A percentile compares a stretch with the other conserved stretches of the same genome.
These are phyloP conservation scores for Xylaria intraflava DNA, from an alignment of 495 filamentous ascomycete species.

Conservation along the genomic window DNA sequence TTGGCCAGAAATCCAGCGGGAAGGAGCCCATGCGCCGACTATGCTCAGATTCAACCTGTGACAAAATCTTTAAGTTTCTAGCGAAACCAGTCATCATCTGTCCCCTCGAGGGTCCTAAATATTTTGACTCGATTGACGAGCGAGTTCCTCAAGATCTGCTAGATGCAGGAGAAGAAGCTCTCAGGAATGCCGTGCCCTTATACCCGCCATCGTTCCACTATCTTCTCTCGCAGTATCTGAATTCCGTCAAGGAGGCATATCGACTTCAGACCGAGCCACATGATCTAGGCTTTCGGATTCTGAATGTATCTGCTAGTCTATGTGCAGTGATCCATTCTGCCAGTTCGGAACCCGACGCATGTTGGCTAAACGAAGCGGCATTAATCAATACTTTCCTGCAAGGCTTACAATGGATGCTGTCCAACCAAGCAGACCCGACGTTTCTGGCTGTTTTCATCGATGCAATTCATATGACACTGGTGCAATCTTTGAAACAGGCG, in stretches of 20 bases:
- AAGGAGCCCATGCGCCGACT: constrained; percentile 15
- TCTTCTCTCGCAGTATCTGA: constrained; percentile 20
- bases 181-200: constrained; percentile 31
- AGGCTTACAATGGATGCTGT: constrained; percentile 19
- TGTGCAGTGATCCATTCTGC: constrained; percentile 16
- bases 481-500: constrained; percentile 5
- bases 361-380: constrained; percentile 12
- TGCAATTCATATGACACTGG: constrained; percentile 17
- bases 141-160: constrained; percentile 30
- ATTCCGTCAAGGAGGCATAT: constrained; percentile 18
- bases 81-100: constrained; percentile 14
- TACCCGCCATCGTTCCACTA: constrained; percentile 30
- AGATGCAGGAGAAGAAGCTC: constrained; percentile 32
- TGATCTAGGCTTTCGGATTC: constrained; percentile 17
- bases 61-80: constrained; percentile 28
- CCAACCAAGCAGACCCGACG: constrained; percentile 14
- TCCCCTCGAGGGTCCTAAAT: constrained; percentile 16
- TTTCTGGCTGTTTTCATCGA: constrained; percentile 20
- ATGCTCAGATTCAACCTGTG: constrained; percentile 27
- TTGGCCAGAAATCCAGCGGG: constrained; percentile 26
- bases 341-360: not conserved
- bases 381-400: constrained; percentile 17
- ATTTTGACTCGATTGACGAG: constrained; percentile 5
- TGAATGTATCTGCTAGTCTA: constrained; percentile 16
- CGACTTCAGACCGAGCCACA: constrained; percentile 8